A percentile compares a stretch with the other conserved stretches of the same genome.
phyloP scores from a whole-genome alignment of 1,284 basidiomycete species.

The Anthracocystis setariae region DNA sequence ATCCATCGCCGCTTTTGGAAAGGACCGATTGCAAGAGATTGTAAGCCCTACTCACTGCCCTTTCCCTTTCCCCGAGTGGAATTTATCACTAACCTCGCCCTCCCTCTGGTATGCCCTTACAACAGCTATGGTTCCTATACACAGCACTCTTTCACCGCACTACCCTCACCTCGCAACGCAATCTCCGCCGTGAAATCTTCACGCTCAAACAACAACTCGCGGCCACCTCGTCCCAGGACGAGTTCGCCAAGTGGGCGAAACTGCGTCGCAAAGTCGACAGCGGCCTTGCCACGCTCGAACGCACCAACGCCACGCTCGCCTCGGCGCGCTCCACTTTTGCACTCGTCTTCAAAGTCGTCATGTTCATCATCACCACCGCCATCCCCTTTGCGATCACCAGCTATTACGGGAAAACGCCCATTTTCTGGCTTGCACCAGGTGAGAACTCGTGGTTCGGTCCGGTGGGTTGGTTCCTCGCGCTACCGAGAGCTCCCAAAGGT shows the following conservation, averaged over 20 bases:
- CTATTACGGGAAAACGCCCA: slow-evolving; percentile 62
- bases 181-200: slow-evolving; percentile 52
- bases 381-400: slow-evolving; percentile 62
- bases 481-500: slow-evolving; percentile 55
- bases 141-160: slow-evolving; percentile 43
- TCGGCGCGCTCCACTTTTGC: slow-evolving; percentile 42
- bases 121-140: slow-evolving; percentile 35
- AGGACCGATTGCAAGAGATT: slow-evolving; percentile 35
- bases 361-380: slow-evolving; percentile 60
- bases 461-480: slow-evolving; percentile 52
- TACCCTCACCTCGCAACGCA: slow-evolving; percentile 32
- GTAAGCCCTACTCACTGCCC: slow-evolving; percentile 13
- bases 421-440: slow-evolving; percentile 64
- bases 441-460: slow-evolving; percentile 58
- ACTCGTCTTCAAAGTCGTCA: slow-evolving; percentile 53
- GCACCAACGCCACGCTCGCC: slow-evolving; percentile 71
- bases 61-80: neutral
- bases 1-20: slow-evolving; percentile 41
- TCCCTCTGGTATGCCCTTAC: neutral
- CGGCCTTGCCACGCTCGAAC: slow-evolving; percentile 90
- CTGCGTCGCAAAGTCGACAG: slow-evolving; percentile 90
- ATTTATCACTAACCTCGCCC: slow-evolving; percentile 1
- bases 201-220: slow-evolving; percentile 84
- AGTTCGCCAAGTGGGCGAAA: slow-evolving; percentile 99
- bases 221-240: slow-evolving; percentile 92